These are phyloP conservation scores for Citrullus colocynthis DNA, from an alignment of 306 rosid genomes.

Conservation along the genomic window DNA sequence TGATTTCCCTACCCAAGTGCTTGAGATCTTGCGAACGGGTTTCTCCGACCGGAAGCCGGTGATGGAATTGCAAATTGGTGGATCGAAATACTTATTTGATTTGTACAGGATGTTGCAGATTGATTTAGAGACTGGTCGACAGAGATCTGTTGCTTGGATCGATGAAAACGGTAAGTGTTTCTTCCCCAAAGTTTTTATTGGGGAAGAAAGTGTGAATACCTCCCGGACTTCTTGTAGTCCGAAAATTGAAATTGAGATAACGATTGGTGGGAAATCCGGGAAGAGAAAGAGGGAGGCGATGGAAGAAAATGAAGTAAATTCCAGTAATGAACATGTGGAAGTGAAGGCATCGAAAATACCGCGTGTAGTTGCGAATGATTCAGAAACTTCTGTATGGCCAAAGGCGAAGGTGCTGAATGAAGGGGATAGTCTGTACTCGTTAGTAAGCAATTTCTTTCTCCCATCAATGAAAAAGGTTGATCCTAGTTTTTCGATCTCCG, in stretches of 20 bases:
- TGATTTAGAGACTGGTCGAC: constrained; percentile 21
- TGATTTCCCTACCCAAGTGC: constrained; percentile 23
- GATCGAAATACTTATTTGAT: constrained; percentile 28
- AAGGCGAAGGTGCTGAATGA: constrained; percentile 18
- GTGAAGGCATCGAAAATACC: constrained; percentile 15
- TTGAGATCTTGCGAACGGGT: constrained; percentile 14
- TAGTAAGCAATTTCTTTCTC: constrained; percentile 18
- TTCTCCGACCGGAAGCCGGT: constrained; percentile 27
- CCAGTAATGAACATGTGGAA: constrained; percentile 10
- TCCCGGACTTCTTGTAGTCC: neutral
- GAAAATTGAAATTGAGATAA: constrained; percentile 19
- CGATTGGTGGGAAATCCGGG: constrained; percentile 11
- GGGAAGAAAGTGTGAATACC: constrained; percentile 15
- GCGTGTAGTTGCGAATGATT: constrained; percentile 3
- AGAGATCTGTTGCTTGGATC: constrained; percentile 57
- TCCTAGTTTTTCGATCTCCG: constrained; percentile 14
- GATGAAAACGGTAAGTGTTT: constrained; percentile 31
- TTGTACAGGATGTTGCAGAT: constrained; percentile 43
- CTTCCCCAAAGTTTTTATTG: constrained; percentile 33
- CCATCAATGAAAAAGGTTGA: constrained; percentile 16
- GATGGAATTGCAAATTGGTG: constrained; percentile 21
- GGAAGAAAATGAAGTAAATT: constrained; percentile 28
- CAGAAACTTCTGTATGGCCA: constrained; percentile 22
- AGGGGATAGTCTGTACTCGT: constrained; percentile 6
- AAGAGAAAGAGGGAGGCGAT: constrained; percentile 17